Base-by-base conservation (phyloP, 768 basidiomycete species). In the Aureoboletus auriporus region DNA sequence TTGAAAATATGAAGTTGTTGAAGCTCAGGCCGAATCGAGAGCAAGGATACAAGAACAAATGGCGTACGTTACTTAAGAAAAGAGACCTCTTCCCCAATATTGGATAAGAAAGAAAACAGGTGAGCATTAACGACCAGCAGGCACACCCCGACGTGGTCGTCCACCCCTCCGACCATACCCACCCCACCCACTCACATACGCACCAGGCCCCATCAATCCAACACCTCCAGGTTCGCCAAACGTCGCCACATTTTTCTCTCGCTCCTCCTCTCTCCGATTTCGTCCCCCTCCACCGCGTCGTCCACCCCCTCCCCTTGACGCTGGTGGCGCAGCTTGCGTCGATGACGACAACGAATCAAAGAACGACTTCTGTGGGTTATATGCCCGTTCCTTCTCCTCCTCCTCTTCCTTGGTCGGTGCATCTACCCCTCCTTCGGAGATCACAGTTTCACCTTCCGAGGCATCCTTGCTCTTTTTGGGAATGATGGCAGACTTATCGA, bases 151-250 rank as follows among this genome's bases (percentile, higher is more conserved):
- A 51, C 77, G 65, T 20, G 74, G 67, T 44, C 75, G 69, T 3
- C 71, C 71, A 16, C 76, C 75, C 39, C 76, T 61, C 28, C 77
- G 65, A 14, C 85, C 80, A 66, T 80, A 80, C 12, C 83, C 84
- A 33, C 85, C 84, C 83, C 85, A 88, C 14, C 83, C 86, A 41
- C 80, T 77, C n/a, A 86, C 83, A 66, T 88, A 87, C 10, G 82
- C 83, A 34, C 85, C 85, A 26, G 86, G 86, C 0, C 87, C 87
- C 74, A 89, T 76, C 43, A 88, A 63, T 6, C 88, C 86, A 14
- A 86, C 78, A 41, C 85, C 85, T 10, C 88, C 88, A 8, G 89
- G 82, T 63, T 92, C 89, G 3, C 89, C 90, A 73, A 93, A 93
- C 8, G 89, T 92, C 28, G 86, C 85, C 8, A 92, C 81, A 58